phyloP scores from a whole-genome alignment of 352 stramenopile species.

The Bremia lactucae region DNA sequence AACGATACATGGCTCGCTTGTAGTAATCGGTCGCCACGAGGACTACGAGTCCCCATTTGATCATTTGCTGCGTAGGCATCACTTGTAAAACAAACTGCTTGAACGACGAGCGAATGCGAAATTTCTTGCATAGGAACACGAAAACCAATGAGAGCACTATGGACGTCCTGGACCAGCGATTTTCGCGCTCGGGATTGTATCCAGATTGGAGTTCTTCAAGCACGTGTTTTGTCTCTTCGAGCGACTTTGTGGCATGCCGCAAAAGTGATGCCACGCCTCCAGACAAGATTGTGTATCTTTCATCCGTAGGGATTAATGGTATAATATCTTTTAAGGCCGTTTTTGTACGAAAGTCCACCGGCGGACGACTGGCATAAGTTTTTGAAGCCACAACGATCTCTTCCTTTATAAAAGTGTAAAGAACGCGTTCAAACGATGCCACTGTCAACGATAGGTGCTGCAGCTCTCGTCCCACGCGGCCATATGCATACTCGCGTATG shows the following conservation, averaged over 20 bases:
- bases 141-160: constrained; percentile 36
- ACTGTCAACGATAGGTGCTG: constrained; percentile 82
- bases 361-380: constrained; percentile 32
- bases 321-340: constrained; percentile 84
- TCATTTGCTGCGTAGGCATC: constrained; percentile 43
- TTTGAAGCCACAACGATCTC: constrained; percentile 79
- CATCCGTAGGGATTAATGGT: constrained; percentile 68
- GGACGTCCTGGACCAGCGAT: constrained; percentile 74
- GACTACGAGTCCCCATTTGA: constrained; percentile 50
- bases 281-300: constrained; percentile 74
- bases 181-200: constrained; percentile 78
- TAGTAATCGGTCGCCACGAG: constrained; percentile 60
- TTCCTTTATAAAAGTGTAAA: constrained; percentile 86
- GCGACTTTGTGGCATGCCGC: constrained; percentile 69
- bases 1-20: constrained; percentile 69
- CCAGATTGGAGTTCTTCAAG: constrained; percentile 71
- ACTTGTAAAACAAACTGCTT: constrained; percentile 54
- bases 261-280: constrained; percentile 71
- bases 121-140: constrained; percentile 66
- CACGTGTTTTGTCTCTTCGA: constrained; percentile 70
- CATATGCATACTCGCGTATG: constrained; percentile 79
- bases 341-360: constrained; percentile 69
- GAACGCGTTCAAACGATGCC: constrained; percentile 69
- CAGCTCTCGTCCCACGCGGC: constrained; percentile 68
- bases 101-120: constrained; percentile 58